phyloP scores from a whole-genome alignment of 371 early-diverging fungal species.

The Rhizopus sp. region DNA sequence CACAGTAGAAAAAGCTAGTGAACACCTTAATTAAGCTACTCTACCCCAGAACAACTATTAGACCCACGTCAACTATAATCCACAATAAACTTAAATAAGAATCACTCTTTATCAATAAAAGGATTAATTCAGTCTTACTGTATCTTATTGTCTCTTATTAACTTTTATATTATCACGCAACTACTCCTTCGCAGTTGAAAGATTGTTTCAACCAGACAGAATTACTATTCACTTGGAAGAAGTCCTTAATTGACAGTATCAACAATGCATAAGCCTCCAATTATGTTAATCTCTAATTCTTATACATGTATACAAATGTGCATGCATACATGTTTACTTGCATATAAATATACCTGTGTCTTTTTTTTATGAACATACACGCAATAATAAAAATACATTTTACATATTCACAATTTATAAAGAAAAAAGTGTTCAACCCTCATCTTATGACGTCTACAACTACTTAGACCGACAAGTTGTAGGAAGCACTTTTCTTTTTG shows the following conservation, averaged over 20 bases:
- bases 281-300: slow-evolving; percentile 10
- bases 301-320: slow-evolving; percentile 3
- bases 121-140: too few species aligned
- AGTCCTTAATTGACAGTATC: slow-evolving; percentile 14
- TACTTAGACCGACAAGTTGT: slow-evolving; percentile 17
- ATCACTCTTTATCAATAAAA: too few species aligned
- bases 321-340: slow-evolving; percentile 1
- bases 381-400: slow-evolving; percentile 16
- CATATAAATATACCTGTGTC: neutral
- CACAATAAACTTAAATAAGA: too few species aligned
- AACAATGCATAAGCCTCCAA: slow-evolving; percentile 17
- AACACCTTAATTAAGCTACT: too few species aligned
- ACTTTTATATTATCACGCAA: too few species aligned
- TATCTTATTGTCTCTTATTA: too few species aligned
- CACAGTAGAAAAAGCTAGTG: too few species aligned
- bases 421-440: slow-evolving; percentile 9
- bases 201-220: slow-evolving; percentile 16
- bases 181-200: slow-evolving; percentile 17
- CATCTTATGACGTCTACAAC: slow-evolving; percentile 18
- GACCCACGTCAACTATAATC: too few species aligned
- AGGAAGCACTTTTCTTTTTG: slow-evolving; percentile 16
- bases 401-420: slow-evolving; percentile 13
- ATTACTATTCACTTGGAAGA: slow-evolving; percentile 20
- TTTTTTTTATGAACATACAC: slow-evolving; percentile 10
- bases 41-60: too few species aligned